Base-by-base conservation (phyloP, 306 rosid species). In the Rubus idaeus region DNA sequence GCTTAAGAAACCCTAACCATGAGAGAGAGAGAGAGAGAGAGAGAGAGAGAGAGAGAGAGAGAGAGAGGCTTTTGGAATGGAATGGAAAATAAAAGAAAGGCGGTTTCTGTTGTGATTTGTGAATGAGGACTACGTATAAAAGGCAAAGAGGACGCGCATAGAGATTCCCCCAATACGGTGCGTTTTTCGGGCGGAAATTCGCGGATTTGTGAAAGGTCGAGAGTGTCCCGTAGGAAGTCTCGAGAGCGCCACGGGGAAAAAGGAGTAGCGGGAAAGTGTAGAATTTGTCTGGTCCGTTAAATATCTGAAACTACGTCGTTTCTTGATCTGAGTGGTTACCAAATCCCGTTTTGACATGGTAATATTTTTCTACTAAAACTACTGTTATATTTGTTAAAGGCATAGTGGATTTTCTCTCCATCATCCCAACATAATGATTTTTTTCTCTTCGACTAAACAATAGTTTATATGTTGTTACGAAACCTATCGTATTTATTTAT, bases 1-100 rank as follows among this genome's bases (percentile, higher is more conserved):
- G 75, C 71, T 75, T 82, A 83, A 52, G 86, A 88, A 93, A 93
- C 97, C 98, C 97, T 93, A 91, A 79, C 83, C 83, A 83, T 75
- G 49, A 46, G 40, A 65, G 60, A 62, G 65, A 55, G 50, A 12
- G 58, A 71, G 69, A 68, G 70, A 47, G 45, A 49, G 71, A 8
- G 13, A 74, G 20, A 61, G 75, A 73, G 23, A 18, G 79, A 53
- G 50, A 57, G 23, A n/a, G n/a, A n/a, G n/a, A 68, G 78, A 73
- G 23, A 18, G 79, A 53, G 50, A 57, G 23, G 35, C 35, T 30
- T 30, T 30, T 30, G 35, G 35, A 58, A 8, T 30, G 35, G 35
- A 58, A 8, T 7, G 10, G 74, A 47, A 23, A 55, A 68, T 58
- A 64, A 18, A 8, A 18, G 55, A 79, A 23, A 23, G 74, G 68